A percentile compares a stretch with the other conserved stretches of the same genome.
phyloP scores from a whole-genome alignment of 1,139 yeast species.

The Pneumocystis jirovecii region DNA sequence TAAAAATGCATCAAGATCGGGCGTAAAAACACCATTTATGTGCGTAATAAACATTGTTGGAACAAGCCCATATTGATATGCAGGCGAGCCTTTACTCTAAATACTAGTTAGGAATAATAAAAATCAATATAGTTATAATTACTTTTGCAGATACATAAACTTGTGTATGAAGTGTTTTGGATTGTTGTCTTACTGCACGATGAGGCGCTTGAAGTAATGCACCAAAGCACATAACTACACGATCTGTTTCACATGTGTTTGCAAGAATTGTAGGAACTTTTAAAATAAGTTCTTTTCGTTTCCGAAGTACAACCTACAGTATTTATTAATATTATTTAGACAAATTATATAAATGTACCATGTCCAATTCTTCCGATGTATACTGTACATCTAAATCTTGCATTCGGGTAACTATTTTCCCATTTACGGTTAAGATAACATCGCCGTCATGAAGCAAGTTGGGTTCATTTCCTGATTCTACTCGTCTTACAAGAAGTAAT shows the following conservation, averaged over 20 bases:
- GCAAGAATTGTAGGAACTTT: constrained; percentile 50
- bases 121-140: not conserved
- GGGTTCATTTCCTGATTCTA: constrained; percentile 42
- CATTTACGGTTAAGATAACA: constrained; percentile 57
- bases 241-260: constrained; percentile 44
- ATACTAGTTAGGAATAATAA: not conserved
- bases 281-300: constrained; percentile 39
- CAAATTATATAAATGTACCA: constrained; percentile 22
- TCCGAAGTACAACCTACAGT: constrained; percentile 39
- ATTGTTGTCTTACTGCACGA: constrained; percentile 60
- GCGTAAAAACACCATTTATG: constrained; percentile 63
- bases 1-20: constrained; percentile 51
- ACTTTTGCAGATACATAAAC: constrained; percentile 52
- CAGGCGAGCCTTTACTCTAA: constrained; percentile 66
- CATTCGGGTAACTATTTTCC: constrained; percentile 44
- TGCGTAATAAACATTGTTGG: constrained; percentile 78
- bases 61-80: constrained; percentile 65
- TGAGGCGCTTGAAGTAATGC: constrained; percentile 53
- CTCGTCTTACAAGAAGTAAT: constrained; percentile 56
- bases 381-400: constrained; percentile 50
- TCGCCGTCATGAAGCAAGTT: constrained; percentile 43
- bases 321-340: not conserved
- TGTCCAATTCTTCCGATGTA: constrained; percentile 31
- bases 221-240: constrained; percentile 70
- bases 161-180: constrained; percentile 62